Base-by-base conservation (phyloP, 2,329 filamentous ascomycete species). In the Blastomyces silverae region DNA sequence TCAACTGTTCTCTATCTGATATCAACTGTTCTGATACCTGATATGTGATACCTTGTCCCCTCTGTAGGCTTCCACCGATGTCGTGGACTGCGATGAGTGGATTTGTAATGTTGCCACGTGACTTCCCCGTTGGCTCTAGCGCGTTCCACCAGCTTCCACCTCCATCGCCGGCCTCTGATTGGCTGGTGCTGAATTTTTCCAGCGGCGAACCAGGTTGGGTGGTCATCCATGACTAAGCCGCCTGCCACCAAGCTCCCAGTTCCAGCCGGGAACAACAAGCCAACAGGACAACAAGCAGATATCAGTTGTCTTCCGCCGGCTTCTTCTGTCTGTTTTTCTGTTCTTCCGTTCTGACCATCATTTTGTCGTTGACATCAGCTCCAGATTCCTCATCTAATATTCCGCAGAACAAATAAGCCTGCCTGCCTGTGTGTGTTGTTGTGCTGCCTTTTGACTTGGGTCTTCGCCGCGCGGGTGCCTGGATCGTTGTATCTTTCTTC, bases 91-190 rank as follows among this genome's bases (percentile, higher is more conserved):
- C 28, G 15, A 57, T 10, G 28, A 17, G 11, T 31, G 31, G 15
- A 17, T 15, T 17, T 59, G 17, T 28, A 25, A 34, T 42, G 8
- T 1, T 37, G 10, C 2, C 58, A 61, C 44, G 58, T 61, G 58
- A 50, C 15, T 17, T 53, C 20, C 6, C 3, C 15, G 34, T 58
- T 25, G 17, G 55, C 20, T 68, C 67, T 60, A 64, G 59, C 56
- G 64, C 53, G 22, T 67, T 68, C 66, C 66, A 68, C 60, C 53
- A 39, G 56, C 57, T 68, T 68, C 67, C 63, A 65, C 48, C 34
- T 34, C 48, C 13, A 17, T 15, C 4, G 34, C 3, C 37, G 46
- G 50, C 37, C 44, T 22, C 37, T 68, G 65, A 68, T 68, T 68
- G 66, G 67, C 56, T 61, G 42, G 0, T 3, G 3, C 57, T 10